Base-by-base conservation (phyloP, 2,329 filamentous ascomycete genomes). In the Aureobasidium melanogenum region DNA sequence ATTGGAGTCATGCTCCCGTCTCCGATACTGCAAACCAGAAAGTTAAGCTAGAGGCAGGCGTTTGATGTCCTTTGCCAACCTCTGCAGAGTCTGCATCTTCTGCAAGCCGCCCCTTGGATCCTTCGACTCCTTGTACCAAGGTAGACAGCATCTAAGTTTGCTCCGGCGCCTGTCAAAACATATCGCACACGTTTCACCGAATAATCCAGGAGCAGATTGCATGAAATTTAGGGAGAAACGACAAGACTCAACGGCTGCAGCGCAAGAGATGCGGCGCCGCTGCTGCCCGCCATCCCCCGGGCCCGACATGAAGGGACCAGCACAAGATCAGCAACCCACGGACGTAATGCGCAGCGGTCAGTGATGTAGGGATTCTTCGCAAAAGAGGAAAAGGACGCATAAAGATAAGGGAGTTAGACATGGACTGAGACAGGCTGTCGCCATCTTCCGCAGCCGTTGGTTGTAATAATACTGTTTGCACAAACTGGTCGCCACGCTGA, bases 391-490 rank as follows among this genome's bases (percentile, higher is more conserved):
- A 57, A 47, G 28, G 38, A 44, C 36, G 19, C 26, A 38, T 34
- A 34, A 5, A 24, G 26, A 39, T 28, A 43, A 22, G 44, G 32
- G 22, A 57, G 28, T 57, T 57, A 57, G 54, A 57, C 54, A 57
- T 57, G 17, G 41, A 46, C 22, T 57, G 54, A 57, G 54, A 57
- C 54, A 57, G 41, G 28, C 47, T 41, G 41, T 57, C 39, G 54
- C 54, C 39, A 57, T 57, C 54, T 57, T 57, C 39, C 30, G 54
- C 38, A 28, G 30, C 54, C 54, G 54, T 57, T 57, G 39, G 30
- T 41, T 43, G 54, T 57, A 57, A 57, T 57, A 57, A 47, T 46
- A 57, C 54, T 43, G 54, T 57, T 57, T 28, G 15, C 17, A 26
- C 14, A 34, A 34, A 54, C 26, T 47, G 54, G 30, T 57, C 54